These are phyloP conservation scores for Nigrograna mackinnonii DNA, from an alignment of 2,329 filamentous ascomycete genomes.

Conservation along the genomic window DNA sequence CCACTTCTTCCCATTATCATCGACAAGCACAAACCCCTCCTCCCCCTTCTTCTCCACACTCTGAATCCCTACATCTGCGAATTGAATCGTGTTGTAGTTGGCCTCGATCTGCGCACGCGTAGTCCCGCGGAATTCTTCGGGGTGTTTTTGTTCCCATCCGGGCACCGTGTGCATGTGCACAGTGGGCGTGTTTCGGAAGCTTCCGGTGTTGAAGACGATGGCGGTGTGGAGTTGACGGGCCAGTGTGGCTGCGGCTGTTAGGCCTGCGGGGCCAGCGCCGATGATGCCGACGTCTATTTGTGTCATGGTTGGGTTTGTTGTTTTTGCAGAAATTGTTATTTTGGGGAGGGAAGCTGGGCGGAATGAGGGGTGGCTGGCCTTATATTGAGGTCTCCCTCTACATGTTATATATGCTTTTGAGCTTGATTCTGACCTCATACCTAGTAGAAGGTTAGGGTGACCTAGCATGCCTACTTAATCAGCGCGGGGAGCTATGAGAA, in stretches of 20 bases:
- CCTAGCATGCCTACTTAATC: too few species aligned
- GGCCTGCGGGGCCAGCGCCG: conserved; percentile 47
- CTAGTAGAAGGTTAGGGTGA: too few species aligned
- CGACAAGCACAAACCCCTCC: conserved; percentile 35
- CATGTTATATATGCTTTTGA: too few species aligned
- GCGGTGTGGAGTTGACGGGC: conserved; percentile 39
- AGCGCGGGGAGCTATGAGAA: too few species aligned
- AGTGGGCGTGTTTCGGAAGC: conserved; percentile 42
- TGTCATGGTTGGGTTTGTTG: too few species aligned
- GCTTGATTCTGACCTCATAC: too few species aligned
- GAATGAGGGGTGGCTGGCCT: too few species aligned
- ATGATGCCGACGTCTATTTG: conserved; percentile 14
- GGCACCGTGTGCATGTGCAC: conserved; percentile 47
- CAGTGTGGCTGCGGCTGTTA: conserved; percentile 38
- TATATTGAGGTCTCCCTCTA: too few species aligned
- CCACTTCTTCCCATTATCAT: conserved; percentile 46
- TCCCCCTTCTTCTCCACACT: conserved; percentile 21
- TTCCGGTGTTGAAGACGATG: conserved; percentile 42
- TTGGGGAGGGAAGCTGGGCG: too few species aligned
- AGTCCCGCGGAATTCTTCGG: conserved; percentile 31
- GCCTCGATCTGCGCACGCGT: conserved; percentile 24
- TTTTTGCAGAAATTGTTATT: too few species aligned
- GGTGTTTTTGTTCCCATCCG: conserved; percentile 40
- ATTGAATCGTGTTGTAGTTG: conserved; percentile 27
- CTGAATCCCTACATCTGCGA: conserved; percentile 18